phyloP scores from a whole-genome alignment of 129 eudicot genomes.

The Apium graveolens region DNA sequence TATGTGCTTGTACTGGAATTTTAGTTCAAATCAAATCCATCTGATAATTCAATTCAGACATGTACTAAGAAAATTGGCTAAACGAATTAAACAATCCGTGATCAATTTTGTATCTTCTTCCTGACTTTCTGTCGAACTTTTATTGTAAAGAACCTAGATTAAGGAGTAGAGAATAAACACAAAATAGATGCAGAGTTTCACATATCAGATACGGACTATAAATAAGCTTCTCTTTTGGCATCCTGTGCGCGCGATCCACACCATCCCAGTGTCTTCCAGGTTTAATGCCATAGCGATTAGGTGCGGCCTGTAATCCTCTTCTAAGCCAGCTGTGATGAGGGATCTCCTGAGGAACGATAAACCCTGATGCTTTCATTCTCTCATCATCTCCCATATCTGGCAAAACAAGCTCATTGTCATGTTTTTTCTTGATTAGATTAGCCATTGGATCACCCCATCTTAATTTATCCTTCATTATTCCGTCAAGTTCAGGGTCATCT shows the following conservation, averaged over 20 bases:
- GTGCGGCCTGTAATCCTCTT: constrained; percentile 70
- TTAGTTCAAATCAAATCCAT: too few relatives aligned
- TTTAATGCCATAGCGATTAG: constrained; percentile 77
- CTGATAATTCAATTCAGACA: too few relatives aligned
- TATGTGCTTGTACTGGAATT: too few relatives aligned
- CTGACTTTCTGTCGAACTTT: too few relatives aligned
- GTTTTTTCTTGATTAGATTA: constrained; percentile 74
- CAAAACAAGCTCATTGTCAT: constrained; percentile 50
- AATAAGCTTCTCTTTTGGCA: constrained; percentile 71
- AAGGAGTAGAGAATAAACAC: neutral
- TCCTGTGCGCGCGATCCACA: constrained; percentile 84
- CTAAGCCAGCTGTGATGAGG: constrained; percentile 85
- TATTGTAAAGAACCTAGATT: too few relatives aligned
- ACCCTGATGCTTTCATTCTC: constrained; percentile 89
- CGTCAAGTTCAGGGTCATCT: constrained; percentile 86
- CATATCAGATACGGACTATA: constrained; percentile 91
- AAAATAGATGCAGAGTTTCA: constrained; percentile 18
- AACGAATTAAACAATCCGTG: too few relatives aligned
- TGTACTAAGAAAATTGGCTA: too few relatives aligned
- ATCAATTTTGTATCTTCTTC: too few relatives aligned
- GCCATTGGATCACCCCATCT: constrained; percentile 99
- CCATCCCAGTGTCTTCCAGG: constrained; percentile 99
- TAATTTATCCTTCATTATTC: constrained; percentile 63
- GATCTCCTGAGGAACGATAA: constrained; percentile 74
- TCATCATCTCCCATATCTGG: constrained; percentile 63